These are phyloP conservation scores for Sporothrix inflata DNA, from an alignment of 2,329 filamentous ascomycete genomes.

Conservation along the genomic window DNA sequence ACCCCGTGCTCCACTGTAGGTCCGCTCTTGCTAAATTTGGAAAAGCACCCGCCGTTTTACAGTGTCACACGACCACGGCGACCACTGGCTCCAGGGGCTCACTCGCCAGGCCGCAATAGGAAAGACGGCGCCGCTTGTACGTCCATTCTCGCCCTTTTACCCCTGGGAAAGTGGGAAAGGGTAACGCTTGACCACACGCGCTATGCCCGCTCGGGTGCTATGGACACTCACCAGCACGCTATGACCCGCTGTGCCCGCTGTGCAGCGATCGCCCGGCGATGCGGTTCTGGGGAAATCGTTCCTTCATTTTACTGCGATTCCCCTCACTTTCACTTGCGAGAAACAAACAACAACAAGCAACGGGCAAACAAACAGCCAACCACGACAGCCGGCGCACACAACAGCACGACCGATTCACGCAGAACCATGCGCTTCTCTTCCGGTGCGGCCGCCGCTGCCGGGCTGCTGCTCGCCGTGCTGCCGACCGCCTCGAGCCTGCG, in stretches of 20 bases:
- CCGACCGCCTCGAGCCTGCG: slow-evolving; percentile 9
- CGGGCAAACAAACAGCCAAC: not conserved
- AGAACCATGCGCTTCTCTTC: slow-evolving; percentile 4
- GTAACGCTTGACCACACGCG: not conserved
- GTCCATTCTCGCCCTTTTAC: not conserved
- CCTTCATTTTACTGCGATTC: not conserved
- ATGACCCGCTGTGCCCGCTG: not conserved
- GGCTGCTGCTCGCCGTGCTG: slow-evolving; percentile 8
- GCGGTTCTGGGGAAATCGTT: not conserved
- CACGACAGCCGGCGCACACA: not conserved
- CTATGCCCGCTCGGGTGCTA: not conserved
- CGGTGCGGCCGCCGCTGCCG: not conserved
- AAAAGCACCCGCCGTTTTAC: not conserved
- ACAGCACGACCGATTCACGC: not conserved
- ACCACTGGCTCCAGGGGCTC: not conserved
- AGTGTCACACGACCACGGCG: not conserved
- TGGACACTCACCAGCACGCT: not conserved
- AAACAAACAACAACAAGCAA: not conserved
- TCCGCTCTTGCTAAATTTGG: not conserved
- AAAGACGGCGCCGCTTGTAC: not conserved
- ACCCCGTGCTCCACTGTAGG: not conserved
- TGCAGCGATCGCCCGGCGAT: not conserved
- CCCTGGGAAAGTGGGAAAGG: not conserved
- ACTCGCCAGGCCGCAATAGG: slow-evolving; percentile 4
- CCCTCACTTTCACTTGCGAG: not conserved